Evolutionary conservation across 2,329 filamentous ascomycete genomes (phyloP), one percentile per base, ranked within the genome.

Genomic region (Emmonsia crescens): DNA sequence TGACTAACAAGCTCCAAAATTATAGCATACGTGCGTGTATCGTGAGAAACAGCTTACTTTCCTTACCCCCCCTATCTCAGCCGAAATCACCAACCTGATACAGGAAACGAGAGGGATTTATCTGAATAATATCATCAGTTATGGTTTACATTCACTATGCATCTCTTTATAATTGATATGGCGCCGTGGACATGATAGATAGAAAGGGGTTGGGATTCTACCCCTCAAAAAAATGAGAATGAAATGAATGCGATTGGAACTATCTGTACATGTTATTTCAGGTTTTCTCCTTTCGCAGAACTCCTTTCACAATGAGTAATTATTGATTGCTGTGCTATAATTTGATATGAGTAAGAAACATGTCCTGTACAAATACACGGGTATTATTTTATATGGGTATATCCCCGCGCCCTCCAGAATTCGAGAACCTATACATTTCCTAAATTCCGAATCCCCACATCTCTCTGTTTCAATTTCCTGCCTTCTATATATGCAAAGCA

Each of bases 11-110:
- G 67, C 60, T 38, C 24, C 27, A 31, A 1, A 46, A 46, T 46
- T n/a, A 24, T 60, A 73, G 72, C 70, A n/a, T 74, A 71, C 63
- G 67, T 74, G 46, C 68, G 71, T 42, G 63, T 71, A 52, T 67
- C 57, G 58, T 66, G 62, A 59, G 10, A 21, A 56, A 10, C 10
- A 16, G 5, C 8, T 24, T 24, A 8, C 14, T 24, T 16, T 21
- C 29, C 12, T 21, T 40, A 21, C 2, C 27, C 29, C 16, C 14
- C 4, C 8, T 36, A 16, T 16, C 52, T 27, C n/a, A 40, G 33
- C n/a, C 12, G 31, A 56, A 40, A 21, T 40, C 40, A n/a, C 12
- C 31, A 56, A 24, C 31, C 21, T 12, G 21, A 36, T 27, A 6
- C 51, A 56, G n/a, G 21, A 56, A 38, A 56, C 29, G 2, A 27